Percentiles rank a stretch among this genome's conserved stretches.
Conservation (phyloP, 306 rosid genomes). For the Cercis canadensis region DNA sequence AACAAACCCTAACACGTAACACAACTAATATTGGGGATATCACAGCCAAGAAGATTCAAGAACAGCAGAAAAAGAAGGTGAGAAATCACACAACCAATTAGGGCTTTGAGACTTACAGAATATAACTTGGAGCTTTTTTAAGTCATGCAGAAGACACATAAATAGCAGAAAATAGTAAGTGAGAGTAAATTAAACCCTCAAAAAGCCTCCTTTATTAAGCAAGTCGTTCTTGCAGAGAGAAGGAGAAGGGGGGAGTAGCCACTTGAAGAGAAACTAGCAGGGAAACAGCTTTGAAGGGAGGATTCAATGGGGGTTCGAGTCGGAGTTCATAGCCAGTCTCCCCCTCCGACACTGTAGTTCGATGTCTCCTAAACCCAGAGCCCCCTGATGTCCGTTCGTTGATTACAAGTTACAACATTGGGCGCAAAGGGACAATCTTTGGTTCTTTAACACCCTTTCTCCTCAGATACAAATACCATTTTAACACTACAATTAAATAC, state of each 20-base stretch:
- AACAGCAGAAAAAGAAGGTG: background rate
- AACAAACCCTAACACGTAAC: slow-evolving; percentile 38
- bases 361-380: slow-evolving; percentile 39
- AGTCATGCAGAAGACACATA: background rate
- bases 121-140: slow-evolving; percentile 30
- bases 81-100: slow-evolving; percentile 22
- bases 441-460: background rate
- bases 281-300: background rate
- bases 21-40: slow-evolving; percentile 2
- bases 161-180: slow-evolving; percentile 13
- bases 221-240: slow-evolving; percentile 3
- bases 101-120: slow-evolving; percentile 45
- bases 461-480: no score
- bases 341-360: slow-evolving; percentile 36
- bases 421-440: slow-evolving; percentile 27
- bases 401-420: slow-evolving; percentile 45
- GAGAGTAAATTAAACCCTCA: slow-evolving; percentile 3
- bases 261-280: background rate
- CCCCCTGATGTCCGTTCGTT: slow-evolving; percentile 44
- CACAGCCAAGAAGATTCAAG: background rate
- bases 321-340: background rate
- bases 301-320: slow-evolving; percentile 4
- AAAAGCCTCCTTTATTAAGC: background rate
- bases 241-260: slow-evolving; percentile 1
- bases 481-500: no score